Base-by-base conservation (phyloP, 2,329 filamentous ascomycete species). In the Dichotomopilus funicola region DNA sequence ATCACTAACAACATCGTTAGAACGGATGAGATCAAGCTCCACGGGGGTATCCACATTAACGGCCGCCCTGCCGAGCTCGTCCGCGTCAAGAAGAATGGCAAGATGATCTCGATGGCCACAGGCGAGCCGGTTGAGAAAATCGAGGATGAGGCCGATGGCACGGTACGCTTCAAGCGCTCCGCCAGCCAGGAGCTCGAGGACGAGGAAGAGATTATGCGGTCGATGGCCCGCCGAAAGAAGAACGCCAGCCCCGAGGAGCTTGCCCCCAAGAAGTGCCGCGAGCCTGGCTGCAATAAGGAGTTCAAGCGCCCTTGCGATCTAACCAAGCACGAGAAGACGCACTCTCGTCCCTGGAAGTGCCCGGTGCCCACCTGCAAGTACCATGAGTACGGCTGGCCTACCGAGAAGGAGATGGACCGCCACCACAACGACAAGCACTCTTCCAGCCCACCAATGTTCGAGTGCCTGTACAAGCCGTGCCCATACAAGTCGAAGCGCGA, bases 371-470 rank as follows among this genome's bases (percentile, higher is more conserved):
- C 82, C 46, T 97, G 94, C 87, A 95, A 95, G 70, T 97, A 96
- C 72, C 84, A 88, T 70, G 81, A 87, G 37, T 84, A 88, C 64
- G 94, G 94, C 49, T 97, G 92, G 88, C 92, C 94, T 4, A 97
- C 94, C 0, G 91, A 97, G 73, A 97, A 99, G 75, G 94, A 97
- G 74, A 88, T 91, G 73, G 91, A 96, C 65, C 88, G 94, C 52
- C 94, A 99, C 71, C 82, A 90, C 72, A 96, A 96, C 70, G 94
- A 99, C 76, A 96, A 95, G 75, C 94, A 99, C 75, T 91, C 89
- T 13, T 74, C 81, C 52, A 79, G 85, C 37, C 91, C 94, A 4
- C 78, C 84, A 44, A 85, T 95, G 75, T 96, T 85, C 72, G 85
- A 89, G 73, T 99, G 94, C 73, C 74, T 84, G 48, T 97, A 81